Base-by-base conservation (phyloP, 2,329 filamentous ascomycete genomes). In the Penicillium decumbens region DNA sequence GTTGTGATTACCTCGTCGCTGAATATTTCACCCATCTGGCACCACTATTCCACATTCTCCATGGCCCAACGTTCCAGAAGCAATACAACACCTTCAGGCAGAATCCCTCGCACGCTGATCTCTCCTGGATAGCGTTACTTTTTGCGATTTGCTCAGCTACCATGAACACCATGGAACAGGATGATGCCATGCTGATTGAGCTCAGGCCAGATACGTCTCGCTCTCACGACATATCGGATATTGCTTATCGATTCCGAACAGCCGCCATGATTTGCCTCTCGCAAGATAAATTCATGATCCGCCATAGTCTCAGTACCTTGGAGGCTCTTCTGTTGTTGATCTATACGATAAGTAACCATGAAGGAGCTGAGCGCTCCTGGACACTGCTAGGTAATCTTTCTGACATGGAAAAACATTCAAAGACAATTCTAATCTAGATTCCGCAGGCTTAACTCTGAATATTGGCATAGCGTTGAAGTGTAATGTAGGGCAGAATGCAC, bases 261-360 rank as follows among this genome's bases (percentile, higher is more conserved):
- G 35, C 57, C 10, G 56, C 64, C 0, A 63, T 68, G 61, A 43
- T 45, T 15, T 67, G 61, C 30, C 53, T 69, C 3, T 53, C 58
- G 20, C 55, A 64, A 9, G 64, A 68, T 41, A 49, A 65, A 2
- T 66, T 66, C 23, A 43, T 68, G 1, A 60, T 59, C 38, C 56
- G 54, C 7, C 63, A 69, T 39, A 59, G 56, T 13, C 39, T 68
- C 6, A 56, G 55, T 42, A 68, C 65, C 13, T 46, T 69, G 0
- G 63, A 68, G 40, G 55, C 65, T 1, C 40, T 69, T 6, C 49
- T 69, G 7, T 52, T 69, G 6, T 23, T 69, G 7, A 64, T 66
- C 4, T 68, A 69, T 20, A 60, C 55, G 2, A 49, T 64, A 9
- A 59, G 47, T 20, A 62, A 68, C 45, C 57, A 57, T 28, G 56